Base-by-base conservation (phyloP, 176 grass and related monocot genomes). In the Rhipidocladum racemiflorum region DNA sequence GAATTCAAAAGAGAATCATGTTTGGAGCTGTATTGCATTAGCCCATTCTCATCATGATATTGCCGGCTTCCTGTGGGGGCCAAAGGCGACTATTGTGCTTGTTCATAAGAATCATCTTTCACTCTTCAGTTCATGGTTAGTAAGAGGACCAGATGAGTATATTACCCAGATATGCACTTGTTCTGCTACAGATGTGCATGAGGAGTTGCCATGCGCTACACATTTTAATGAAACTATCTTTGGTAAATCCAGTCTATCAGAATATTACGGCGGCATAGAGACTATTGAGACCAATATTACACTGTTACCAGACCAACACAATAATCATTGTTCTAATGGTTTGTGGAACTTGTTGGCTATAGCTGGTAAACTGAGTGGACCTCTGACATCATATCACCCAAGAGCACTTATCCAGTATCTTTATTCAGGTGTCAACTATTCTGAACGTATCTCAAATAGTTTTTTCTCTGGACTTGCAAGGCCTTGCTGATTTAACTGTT, bases 21-120 rank as follows among this genome's bases (percentile, higher is more conserved):
- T 89, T 92, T 97, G 95, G 95, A 79, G 84, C 74, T 94, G 92
- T 85, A 91, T 94, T 89, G 92, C 86, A 86, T 42, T 88, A 76
- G 76, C 77, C 61, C 84, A 75, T 81, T 86, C 86, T 89, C 81
- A 70, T 65, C 87, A 93, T 74, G 76, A 89, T 76, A 85, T 94
- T 84, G 86, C 79, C 11, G 79, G 79, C 38, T 97, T 97, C 75
- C 76, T 85, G 45, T 97, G 95, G 95, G 95, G 95, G 34, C 92
- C 95, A 65, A 92, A 94, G 78, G 81, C 85, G 39, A 92, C 88
- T 82, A 76, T 87, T 55, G 82, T 91, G 35, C 86, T 97, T 92
- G 75, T 97, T 85, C 92, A 97, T 59, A 87, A 88, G 34, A 92
- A 91, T 48, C 95, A 97, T 91, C 38, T 97, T 78, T 92, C 95